phyloP scores from a whole-genome alignment of 805 yeast genomes.

The Pichia nanzhaoensis region DNA sequence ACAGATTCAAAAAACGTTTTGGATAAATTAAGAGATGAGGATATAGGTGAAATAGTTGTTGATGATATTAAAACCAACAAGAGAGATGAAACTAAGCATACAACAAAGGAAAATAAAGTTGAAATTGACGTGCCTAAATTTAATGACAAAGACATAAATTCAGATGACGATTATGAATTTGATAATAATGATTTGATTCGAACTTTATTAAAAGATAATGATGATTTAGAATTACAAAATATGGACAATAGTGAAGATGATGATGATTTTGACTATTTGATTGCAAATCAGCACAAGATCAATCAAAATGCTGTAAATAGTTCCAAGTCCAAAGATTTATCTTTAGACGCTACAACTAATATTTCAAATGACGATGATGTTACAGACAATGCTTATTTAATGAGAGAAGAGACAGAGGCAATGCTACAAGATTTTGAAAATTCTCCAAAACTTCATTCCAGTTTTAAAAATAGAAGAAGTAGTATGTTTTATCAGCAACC shows the following conservation, averaged over 20 bases:
- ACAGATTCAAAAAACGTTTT: constrained; percentile 4
- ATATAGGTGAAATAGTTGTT: constrained; percentile 51
- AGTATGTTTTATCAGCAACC: constrained; percentile 12
- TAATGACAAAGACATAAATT: constrained; percentile 36
- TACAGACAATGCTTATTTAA: constrained; percentile 29
- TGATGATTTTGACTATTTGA: constrained; percentile 31
- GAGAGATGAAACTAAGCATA: constrained; percentile 16
- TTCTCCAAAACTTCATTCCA: constrained; percentile 3
- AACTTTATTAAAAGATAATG: constrained; percentile 33
- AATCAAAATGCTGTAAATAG: constrained; percentile 9
- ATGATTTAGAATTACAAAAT: constrained; percentile 30
- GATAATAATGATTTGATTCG: constrained; percentile 41
- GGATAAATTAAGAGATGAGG: constrained; percentile 40
- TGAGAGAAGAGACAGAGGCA: constrained; percentile 38
- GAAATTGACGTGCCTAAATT: constrained; percentile 45
- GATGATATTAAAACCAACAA: constrained; percentile 13
- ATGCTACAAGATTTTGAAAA: constrained; percentile 34
- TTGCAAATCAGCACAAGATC: constrained; percentile 13
- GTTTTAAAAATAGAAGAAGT: constrained; percentile 12
- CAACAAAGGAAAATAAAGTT: constrained; percentile 12
- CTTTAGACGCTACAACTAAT: constrained; percentile 2
- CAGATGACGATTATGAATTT: constrained; percentile 62
- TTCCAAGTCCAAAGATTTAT: constrained; percentile 5
- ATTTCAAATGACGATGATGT: no score
- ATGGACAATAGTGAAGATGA: constrained; percentile 37